Evolutionary conservation across 441 rosid genomes (phyloP), one percentile per base, ranked within the genome.

Genomic region (Croton setiger): DNA sequence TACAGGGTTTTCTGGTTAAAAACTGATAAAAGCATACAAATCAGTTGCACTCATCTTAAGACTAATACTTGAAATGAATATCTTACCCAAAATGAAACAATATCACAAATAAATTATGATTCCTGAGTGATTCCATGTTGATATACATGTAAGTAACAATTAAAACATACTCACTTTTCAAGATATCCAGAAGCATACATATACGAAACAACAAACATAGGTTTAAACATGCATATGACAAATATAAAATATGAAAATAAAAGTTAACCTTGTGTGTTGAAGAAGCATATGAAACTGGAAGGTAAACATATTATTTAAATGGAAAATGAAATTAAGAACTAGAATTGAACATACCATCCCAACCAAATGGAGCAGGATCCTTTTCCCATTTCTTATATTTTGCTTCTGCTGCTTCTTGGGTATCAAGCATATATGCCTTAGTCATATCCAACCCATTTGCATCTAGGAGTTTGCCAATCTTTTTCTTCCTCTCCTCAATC

Each of bases 371-470:
- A 35, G 98, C 96, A 15, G 96, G 95, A 72, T 89, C 98, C 72
- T 92, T 92, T 63, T 90, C 98, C 98, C 99, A 89, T 56, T 95
- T 95, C 83, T 95, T 90, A 76, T 92, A 95, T 72, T 92, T 95
- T 39, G 85, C 56, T 86, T 92, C 97, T 0, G 97, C 98, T 47
- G 87, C 82, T 81, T 86, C 96, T 72, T 90, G 96, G 15, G 98
- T 95, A 72, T 95, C 98, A 37, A 92, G 83, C 95, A 89, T 90
- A 68, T 81, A 90, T 33, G 97, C 90, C 53, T 86, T 78, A 31
- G 79, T 72, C 92, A 95, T 82, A 60, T 95, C 98, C 83, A 95
- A 83, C 57, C 95, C 98, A 73, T 89, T 92, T 63, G 98, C 93
- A 81, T 92, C 95, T 11, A 90, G 80, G 75, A 95, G 81, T 70